Conservation (phyloP, 2,329 filamentous ascomycete genomes). For the Claviceps fusiformis region DNA sequence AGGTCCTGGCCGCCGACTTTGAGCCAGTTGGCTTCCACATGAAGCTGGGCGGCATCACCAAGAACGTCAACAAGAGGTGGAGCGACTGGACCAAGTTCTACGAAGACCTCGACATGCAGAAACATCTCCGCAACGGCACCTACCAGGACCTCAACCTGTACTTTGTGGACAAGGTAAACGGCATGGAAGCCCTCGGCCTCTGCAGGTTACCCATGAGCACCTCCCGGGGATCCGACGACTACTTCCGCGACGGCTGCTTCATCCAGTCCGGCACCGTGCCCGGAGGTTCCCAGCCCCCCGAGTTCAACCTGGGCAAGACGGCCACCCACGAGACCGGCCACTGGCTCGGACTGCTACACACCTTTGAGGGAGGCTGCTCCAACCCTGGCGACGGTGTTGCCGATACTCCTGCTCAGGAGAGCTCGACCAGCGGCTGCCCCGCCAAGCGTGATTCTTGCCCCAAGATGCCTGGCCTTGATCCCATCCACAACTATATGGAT, state of each 20-base stretch:
- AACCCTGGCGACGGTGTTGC: constrained; percentile 23
- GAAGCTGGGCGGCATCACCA: not conserved
- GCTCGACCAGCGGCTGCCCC: constrained; percentile 21
- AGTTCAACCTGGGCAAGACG: constrained; percentile 19
- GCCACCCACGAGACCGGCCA: constrained; percentile 31
- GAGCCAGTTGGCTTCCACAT: not conserved
- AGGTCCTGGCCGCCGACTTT: not conserved
- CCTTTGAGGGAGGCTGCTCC: constrained; percentile 29
- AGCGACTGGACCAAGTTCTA: not conserved
- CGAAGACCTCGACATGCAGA: not conserved
- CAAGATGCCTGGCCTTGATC: constrained; percentile 17
- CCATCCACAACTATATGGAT: constrained; percentile 27
- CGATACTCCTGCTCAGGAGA: constrained; percentile 27
- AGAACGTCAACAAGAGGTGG: not conserved
- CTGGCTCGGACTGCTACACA: constrained; percentile 35
- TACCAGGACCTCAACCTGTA: not conserved
- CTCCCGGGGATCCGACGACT: not conserved
- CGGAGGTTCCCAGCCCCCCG: constrained; percentile 2
- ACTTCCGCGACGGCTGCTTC: not conserved
- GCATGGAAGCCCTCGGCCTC: not conserved
- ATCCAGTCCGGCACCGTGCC: not conserved
- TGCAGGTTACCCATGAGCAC: not conserved
- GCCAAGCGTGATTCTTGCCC: constrained; percentile 23
- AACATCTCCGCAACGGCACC: not conserved
- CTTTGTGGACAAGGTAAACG: not conserved